Base-by-base conservation (phyloP, 331 rosid species). In the Rhamnella rubrinervis region DNA sequence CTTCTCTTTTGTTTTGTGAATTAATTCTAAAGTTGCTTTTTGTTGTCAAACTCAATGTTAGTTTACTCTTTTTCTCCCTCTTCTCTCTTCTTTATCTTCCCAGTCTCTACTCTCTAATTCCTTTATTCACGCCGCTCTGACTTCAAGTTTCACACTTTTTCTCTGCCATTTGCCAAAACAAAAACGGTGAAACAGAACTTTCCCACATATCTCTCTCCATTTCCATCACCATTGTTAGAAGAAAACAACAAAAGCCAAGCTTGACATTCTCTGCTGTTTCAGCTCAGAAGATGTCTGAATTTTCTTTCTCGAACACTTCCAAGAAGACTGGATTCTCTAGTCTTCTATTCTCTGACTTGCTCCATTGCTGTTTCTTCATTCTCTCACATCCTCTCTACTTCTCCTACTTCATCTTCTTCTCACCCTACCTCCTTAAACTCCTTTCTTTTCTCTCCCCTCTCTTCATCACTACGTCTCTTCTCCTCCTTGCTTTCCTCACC, bases 91-190 rank as follows among this genome's bases (percentile, higher is more conserved):
- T 65, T 52, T 31, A 4, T 31, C 35, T 31, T 64, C 58, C 67
- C 85, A 77, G 70, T 88, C 90, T 76, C 57, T 68, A 31, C 35
- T 31, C 35, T 31, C 35, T 31, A 31, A 31, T 76, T 74, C 98
- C 97, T 85, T 84, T 80, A 89, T 86, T 91, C 99, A 91, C 97
- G 97, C 89, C 97, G 78, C 76, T 79, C 78, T 81, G 80, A 64
- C 83, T 79, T 71, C 80, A 79, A 81, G 62, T 74, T 62, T 25
- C 68, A 58, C 74, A 53, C 78, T 63, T 66, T n/a, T 25, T 72
- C 59, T 70, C 82, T 50, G 44, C 70, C 23, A 28, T 68, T 31
- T 61, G 47, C 80, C 47, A 63, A 63, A 67, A 71, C 82, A 72
- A 69, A 75, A 77, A 64, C 55, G 65, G 31, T 53, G 35, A 61